Conservation (phyloP, 164 flowering plant species). For the Vitis cinerea region DNA sequence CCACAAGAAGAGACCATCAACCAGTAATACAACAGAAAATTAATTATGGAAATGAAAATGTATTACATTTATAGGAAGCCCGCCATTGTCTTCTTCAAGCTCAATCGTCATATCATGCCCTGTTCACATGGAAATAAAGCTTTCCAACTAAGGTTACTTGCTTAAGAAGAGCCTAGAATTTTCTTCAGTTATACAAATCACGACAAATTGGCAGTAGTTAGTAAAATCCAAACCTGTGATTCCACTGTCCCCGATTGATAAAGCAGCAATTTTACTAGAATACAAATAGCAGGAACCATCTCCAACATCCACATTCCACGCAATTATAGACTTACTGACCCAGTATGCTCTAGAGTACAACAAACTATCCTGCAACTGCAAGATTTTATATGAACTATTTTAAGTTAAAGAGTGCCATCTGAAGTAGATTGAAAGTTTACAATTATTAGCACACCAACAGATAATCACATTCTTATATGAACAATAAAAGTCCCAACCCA, state of each 20-base stretch:
- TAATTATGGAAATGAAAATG: background rate
- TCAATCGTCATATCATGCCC: constrained; percentile 64
- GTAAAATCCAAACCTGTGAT: constrained; percentile 53
- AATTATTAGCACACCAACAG: too few relatives aligned
- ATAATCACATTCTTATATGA: too few relatives aligned
- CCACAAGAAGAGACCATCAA: background rate
- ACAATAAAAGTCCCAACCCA: too few relatives aligned
- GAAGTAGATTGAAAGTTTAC: background rate
- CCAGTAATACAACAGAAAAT: background rate
- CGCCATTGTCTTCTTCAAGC: constrained; percentile 41
- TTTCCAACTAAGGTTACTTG: background rate
- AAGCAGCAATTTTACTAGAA: constrained; percentile 61
- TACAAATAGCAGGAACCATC: constrained; percentile 64
- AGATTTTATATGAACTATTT: too few relatives aligned
- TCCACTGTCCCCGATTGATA: constrained; percentile 35
- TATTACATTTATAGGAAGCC: constrained; percentile 64
- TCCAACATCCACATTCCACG: constrained; percentile 66
- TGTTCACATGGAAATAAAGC: constrained; percentile 22
- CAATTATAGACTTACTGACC: constrained; percentile 67
- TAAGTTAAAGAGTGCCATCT: too few relatives aligned
- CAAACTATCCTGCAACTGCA: constrained; percentile 51
- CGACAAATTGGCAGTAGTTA: background rate
- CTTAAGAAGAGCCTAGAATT: background rate
- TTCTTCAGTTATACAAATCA: background rate
- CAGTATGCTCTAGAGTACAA: constrained; percentile 71